Conservation (phyloP, 2,329 filamentous ascomycete species). For the Rhinocladiella similis region DNA sequence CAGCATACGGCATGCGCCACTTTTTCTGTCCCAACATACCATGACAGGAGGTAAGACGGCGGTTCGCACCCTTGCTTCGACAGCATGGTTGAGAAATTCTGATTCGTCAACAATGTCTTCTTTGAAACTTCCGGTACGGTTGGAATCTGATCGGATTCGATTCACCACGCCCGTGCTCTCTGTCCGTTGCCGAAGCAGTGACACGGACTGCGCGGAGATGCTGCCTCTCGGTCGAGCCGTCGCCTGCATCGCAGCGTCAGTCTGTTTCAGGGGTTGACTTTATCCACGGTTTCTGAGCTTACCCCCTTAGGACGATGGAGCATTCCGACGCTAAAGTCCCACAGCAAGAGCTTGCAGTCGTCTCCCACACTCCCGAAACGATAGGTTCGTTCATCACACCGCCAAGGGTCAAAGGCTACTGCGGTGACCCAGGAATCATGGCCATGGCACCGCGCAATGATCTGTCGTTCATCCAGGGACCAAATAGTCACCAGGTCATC, state of each 20-base stretch:
- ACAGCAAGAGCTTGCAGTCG: conserved; percentile 84
- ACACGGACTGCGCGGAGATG: conserved; percentile 44
- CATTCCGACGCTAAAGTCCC: conserved; percentile 98
- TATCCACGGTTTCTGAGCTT: conserved; percentile 39
- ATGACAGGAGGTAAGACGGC: conserved; percentile 88
- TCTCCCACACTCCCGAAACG: conserved; percentile 95
- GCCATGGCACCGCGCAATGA: conserved; percentile 90
- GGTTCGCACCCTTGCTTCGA: conserved; percentile 80
- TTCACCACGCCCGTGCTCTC: conserved; percentile 57
- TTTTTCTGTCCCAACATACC: conserved; percentile 51
- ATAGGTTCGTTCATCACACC: conserved; percentile 93
- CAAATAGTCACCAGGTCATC: conserved; percentile 96
- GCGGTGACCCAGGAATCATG: conserved; percentile 95
- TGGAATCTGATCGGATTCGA: conserved; percentile 71
- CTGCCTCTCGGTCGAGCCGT: conserved; percentile 44
- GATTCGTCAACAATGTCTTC: conserved; percentile 52
- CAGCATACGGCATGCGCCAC: conserved; percentile 8
- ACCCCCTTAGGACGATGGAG: conserved; percentile 85
- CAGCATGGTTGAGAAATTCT: conserved; percentile 68
- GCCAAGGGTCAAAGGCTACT: conserved; percentile 94
- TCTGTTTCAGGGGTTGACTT: background rate
- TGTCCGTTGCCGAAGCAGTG: conserved; percentile 61
- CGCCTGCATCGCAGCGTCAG: conserved; percentile 22
- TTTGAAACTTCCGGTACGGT: conserved; percentile 41
- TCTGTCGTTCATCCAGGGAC: conserved; percentile 77